phyloP scores from a whole-genome alignment of 371 early-diverging fungal genomes.

The Furculomyces boomerangus region DNA sequence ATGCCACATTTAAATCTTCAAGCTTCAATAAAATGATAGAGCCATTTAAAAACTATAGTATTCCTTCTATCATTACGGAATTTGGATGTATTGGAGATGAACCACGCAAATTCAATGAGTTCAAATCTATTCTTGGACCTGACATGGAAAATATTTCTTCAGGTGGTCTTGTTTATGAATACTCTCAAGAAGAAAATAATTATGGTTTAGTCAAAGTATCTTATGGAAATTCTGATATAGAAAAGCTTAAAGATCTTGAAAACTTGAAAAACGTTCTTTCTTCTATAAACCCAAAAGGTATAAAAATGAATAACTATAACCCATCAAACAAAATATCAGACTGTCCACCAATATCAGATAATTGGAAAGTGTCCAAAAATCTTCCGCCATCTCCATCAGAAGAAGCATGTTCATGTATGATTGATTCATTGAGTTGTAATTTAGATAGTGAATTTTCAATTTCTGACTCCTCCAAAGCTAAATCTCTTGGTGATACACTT shows the following conservation, averaged over 20 bases:
- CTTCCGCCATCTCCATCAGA: conserved; percentile 53
- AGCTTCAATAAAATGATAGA: conserved; percentile 21
- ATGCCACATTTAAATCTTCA: conserved; percentile 18
- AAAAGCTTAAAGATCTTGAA: conserved; percentile 15
- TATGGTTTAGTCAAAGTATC: conserved; percentile 49
- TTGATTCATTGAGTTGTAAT: conserved; percentile 35
- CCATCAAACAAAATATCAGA: conserved; percentile 23
- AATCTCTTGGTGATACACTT: conserved; percentile 10
- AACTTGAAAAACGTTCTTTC: conserved; percentile 15
- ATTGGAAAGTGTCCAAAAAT: conserved; percentile 32
- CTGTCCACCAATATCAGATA: conserved; percentile 33
- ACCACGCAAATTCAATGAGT: conserved; percentile 24
- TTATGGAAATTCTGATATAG: conserved; percentile 9
- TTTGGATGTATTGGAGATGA: conserved; percentile 24
- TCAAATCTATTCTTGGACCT: conserved; percentile 38
- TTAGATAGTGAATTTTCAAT: conserved; percentile 7
- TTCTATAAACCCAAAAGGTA: conserved; percentile 11
- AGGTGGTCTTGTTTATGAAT: conserved; percentile 66
- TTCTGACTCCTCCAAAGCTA: conserved; percentile 5
- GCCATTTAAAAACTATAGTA: conserved; percentile 16
- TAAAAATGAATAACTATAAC: conserved; percentile 24
- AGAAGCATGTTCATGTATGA: conserved; percentile 48
- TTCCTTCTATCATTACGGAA: conserved; percentile 25
- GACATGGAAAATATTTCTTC: conserved; percentile 49
- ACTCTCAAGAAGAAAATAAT: conserved; percentile 55